phyloP scores from a whole-genome alignment of 1,284 basidiomycete genomes.

The Melampsora americana region DNA sequence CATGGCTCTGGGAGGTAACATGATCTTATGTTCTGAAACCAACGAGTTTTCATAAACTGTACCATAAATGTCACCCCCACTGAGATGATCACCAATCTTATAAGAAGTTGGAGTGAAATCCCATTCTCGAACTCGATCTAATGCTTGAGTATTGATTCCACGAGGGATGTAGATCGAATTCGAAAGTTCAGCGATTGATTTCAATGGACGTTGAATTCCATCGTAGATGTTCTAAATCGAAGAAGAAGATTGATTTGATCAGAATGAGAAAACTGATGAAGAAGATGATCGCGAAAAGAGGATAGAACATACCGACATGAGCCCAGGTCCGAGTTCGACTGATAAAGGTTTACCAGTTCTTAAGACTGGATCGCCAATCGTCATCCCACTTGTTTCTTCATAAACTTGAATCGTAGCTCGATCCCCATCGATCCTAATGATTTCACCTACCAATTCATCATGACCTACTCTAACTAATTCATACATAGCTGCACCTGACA shows the following conservation, averaged over 20 bases:
- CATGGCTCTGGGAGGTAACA: constrained; percentile 87
- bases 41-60: constrained; percentile 95
- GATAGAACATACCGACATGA: constrained; percentile 47
- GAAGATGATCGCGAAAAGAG: constrained; percentile 4
- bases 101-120: constrained; percentile 86
- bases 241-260: constrained; percentile 55
- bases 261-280: constrained; percentile 29
- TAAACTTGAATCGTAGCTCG: constrained; percentile 99
- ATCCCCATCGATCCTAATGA: constrained; percentile 92
- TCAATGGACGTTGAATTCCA: constrained; percentile 55
- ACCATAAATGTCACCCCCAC: constrained; percentile 94
- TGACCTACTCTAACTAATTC: constrained; percentile 93
- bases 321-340: constrained; percentile 94
- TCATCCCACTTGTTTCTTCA: constrained; percentile 93
- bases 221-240: constrained; percentile 50
- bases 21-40: constrained; percentile 93
- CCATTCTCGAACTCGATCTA: constrained; percentile 86
- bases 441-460: constrained; percentile 73
- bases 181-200: constrained; percentile 92
- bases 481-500: constrained; percentile 94
- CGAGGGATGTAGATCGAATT: constrained; percentile 98
- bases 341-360: constrained; percentile 95
- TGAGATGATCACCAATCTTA: constrained; percentile 91
- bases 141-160: constrained; percentile 94
- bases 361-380: constrained; percentile 94